Base-by-base conservation (phyloP, 2,329 filamentous ascomycete species). In the Rhytidhysteron rufulum region DNA sequence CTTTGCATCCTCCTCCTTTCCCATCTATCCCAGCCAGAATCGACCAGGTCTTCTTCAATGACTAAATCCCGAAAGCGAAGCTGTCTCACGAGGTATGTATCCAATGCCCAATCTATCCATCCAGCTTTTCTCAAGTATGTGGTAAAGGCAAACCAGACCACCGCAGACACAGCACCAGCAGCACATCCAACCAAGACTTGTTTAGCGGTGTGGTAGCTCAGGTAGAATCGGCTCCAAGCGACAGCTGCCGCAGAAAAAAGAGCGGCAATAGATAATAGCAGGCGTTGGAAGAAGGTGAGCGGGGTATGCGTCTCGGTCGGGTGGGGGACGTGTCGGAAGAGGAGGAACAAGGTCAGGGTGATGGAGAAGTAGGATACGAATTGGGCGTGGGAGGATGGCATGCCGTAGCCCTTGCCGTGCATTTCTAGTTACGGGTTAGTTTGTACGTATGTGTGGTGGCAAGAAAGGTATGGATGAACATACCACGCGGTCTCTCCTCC, bases 11-110 rank as follows among this genome's bases (percentile, higher is more conserved):
- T 68, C 40, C 68, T 63, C 35, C 73, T 71, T 64, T 91, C 83
- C 88, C 90, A 97, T 61, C 86, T 84, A 67, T 90, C 87, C 91
- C 91, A 98, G 2, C 93, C 93, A 31, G 89, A 85, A 69, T 95
- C 88, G 24, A 84, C 84, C 53, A 95, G 68, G 66, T 97, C 91
- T 67, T 97, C 91, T 61, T 85, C 84, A 5, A 94, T 75, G 10
- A 94, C 81, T 47, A 98, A 69, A 65, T 98, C 93, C 44, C 93
- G 76, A 34, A 95, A 71, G 43, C 91, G 77, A 34, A 93, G 69
- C 49, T 81, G 75, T 56, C 78, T 77, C 3, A 80, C 78, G 4
- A 85, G 53, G 20, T 79, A 76, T 25, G 79, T 72, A 19, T 88
- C 82, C 40, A 96, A 65, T 2, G 72, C 77, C 85, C 86, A 88